Conservation (phyloP, 2,329 filamentous ascomycete genomes). For the Fusarium equiseti region DNA sequence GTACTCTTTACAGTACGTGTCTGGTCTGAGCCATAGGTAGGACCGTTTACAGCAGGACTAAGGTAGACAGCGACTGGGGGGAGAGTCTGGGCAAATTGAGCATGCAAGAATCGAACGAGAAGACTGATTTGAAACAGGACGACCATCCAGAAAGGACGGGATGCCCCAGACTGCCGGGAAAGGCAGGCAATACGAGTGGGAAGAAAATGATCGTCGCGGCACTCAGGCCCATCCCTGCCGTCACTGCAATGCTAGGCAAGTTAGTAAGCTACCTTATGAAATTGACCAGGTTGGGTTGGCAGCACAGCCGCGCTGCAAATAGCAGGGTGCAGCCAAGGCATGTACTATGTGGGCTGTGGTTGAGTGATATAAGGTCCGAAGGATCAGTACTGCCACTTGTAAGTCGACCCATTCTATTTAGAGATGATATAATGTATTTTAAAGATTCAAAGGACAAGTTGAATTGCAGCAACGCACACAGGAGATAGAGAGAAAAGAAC, state of each 20-base stretch:
- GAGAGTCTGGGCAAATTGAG: constrained; percentile 28
- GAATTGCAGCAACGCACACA: background rate
- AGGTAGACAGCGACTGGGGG: background rate
- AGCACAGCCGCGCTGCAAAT: constrained; percentile 48
- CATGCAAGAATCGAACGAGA: constrained; percentile 50
- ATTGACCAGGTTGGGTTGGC: constrained; percentile 13
- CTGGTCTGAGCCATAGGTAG: background rate
- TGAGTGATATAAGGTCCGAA: constrained; percentile 11
- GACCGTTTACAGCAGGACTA: background rate
- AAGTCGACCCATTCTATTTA: background rate
- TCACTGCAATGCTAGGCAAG: background rate
- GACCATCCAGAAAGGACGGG: constrained; percentile 39
- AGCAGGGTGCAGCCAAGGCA: constrained; percentile 30
- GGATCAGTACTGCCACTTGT: constrained; percentile 1
- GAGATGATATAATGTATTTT: background rate
- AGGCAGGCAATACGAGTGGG: constrained; percentile 26
- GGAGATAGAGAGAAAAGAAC: background rate
- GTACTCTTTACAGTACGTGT: background rate
- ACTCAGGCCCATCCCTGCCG: constrained; percentile 41
- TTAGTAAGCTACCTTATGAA: background rate
- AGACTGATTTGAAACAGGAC: constrained; percentile 44
- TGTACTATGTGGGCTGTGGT: background rate
- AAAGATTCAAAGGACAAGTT: too few relatives aligned
- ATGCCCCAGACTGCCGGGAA: constrained; percentile 48
- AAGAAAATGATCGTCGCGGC: constrained; percentile 49